Percentiles rank a stretch among this genome's conserved stretches.
phyloP scores from a whole-genome alignment of 495 filamentous ascomycete species.

The Aspergillus campestris region DNA sequence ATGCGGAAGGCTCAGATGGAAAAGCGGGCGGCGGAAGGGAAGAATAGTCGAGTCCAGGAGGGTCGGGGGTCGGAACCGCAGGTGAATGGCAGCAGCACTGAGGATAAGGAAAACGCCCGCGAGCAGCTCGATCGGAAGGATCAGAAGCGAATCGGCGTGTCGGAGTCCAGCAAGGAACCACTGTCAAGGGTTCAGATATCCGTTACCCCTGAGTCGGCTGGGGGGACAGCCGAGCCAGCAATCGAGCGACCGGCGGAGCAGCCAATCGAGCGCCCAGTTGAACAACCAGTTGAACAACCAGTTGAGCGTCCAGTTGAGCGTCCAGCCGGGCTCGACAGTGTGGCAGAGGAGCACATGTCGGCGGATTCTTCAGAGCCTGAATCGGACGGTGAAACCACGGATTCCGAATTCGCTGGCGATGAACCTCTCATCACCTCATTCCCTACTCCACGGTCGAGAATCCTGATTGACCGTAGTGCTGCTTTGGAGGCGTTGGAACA shows the following conservation, averaged over 20 bases:
- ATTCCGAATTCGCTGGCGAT: conserved; percentile 11
- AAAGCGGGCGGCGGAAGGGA: conserved; percentile 29
- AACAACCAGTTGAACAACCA: no score
- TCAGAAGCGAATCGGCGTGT: not conserved
- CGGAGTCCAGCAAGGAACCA: conserved; percentile 8
- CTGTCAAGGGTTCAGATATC: conserved; percentile 4
- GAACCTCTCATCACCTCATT: conserved; percentile 13
- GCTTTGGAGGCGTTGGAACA: conserved; percentile 6
- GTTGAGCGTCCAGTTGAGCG: no score
- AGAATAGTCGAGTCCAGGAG: conserved; percentile 15
- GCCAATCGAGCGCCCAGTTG: no score
- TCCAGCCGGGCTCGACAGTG: no score
- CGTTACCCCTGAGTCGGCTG: conserved; percentile 1
- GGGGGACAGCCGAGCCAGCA: not conserved
- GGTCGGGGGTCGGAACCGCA: no score
- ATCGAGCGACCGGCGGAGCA: no score
- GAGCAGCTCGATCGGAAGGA: conserved; percentile 5
- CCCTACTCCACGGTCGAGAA: not conserved
- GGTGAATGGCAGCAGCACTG: conserved; percentile 1
- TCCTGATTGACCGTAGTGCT: conserved; percentile 1
- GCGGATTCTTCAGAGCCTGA: conserved; percentile 12
- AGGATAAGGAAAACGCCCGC: conserved; percentile 29
- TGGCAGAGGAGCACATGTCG: not conserved
- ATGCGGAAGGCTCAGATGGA: conserved; percentile 70
- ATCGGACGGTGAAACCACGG: conserved; percentile 12